Evolutionary conservation across 1,139 yeast genomes (phyloP).

Genomic region (Candida labiduridarum): DNA sequence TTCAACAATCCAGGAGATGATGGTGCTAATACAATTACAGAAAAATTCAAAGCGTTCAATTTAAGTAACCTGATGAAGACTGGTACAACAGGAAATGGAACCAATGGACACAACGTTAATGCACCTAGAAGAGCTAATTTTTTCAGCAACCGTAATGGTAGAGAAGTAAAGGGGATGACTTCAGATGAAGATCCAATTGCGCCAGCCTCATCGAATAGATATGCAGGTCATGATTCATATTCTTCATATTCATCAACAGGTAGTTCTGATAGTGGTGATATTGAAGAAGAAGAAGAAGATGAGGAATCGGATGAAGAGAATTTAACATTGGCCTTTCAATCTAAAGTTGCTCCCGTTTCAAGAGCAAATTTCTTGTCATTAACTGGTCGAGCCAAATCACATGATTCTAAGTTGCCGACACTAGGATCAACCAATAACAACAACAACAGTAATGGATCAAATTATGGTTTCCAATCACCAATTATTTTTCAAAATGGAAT

Average conservation of each 20-base stretch:
- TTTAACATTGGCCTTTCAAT: conserved; percentile 54
- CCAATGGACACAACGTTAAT: background rate
- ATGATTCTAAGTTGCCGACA: conserved; percentile 44
- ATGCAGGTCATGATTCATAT: conserved; percentile 10
- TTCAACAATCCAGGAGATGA: conserved; percentile 4
- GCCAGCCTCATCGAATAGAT: conserved; percentile 16
- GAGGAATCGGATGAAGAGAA: conserved; percentile 47
- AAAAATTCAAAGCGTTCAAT: conserved; percentile 41
- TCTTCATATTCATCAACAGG: conserved; percentile 15
- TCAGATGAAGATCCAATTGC: conserved; percentile 23
- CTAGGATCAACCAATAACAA: conserved; percentile 17
- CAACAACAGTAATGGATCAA: conserved; percentile 10
- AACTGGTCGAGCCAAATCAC: conserved; percentile 43
- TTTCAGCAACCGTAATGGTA: background rate
- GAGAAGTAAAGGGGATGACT: background rate
- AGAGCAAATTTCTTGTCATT: conserved; percentile 41
- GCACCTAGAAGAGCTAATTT: background rate
- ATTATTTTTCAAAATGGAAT: conserved; percentile 31
- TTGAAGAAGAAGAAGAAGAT: conserved; percentile 22
- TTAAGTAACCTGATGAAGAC: conserved; percentile 41
- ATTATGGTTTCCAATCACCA: conserved; percentile 24
- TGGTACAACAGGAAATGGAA: conserved; percentile 5
- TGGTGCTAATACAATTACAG: conserved; percentile 23
- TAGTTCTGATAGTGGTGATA: conserved; percentile 5
- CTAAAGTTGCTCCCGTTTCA: conserved; percentile 39